A percentile compares a stretch with the other conserved stretches of the same genome.
Evolutionary conservation across 768 basidiomycete genomes (phyloP).

Genomic region (Serendipita sp.): DNA sequence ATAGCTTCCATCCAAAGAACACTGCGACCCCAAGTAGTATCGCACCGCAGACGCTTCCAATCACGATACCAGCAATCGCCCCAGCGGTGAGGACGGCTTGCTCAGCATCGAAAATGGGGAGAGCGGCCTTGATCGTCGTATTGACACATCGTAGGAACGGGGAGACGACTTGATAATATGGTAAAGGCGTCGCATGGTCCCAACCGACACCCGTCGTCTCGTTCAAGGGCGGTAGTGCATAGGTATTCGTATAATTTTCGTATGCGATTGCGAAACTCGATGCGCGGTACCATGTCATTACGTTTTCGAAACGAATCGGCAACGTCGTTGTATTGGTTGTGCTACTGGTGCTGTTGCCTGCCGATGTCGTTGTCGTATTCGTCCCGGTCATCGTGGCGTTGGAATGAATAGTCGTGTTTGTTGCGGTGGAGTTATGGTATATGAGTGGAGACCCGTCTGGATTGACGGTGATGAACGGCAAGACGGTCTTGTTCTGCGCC

Average conservation of each 20-base stretch:
- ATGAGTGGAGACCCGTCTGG: not conserved
- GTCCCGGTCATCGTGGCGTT: not conserved
- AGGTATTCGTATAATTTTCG: slow-evolving; percentile 9
- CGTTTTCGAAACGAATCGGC: slow-evolving; percentile 6
- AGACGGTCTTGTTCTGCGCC: not conserved
- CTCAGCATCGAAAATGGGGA: slow-evolving; percentile 33
- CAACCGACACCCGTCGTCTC: not conserved
- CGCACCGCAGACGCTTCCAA: not conserved
- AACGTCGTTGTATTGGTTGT: not conserved
- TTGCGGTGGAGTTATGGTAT: not conserved
- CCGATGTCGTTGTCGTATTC: too few relatives aligned
- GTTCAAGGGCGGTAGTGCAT: not conserved
- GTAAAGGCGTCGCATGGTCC: not conserved
- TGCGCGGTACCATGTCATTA: slow-evolving; percentile 10
- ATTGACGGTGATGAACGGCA: not conserved
- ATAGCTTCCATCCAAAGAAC: not conserved
- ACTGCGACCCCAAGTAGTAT: not conserved
- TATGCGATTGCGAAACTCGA: slow-evolving; percentile 6
- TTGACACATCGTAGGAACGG: slow-evolving; percentile 43
- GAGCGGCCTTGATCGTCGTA: slow-evolving; percentile 39
- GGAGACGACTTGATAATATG: slow-evolving; percentile 15
- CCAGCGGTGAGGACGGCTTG: slow-evolving; percentile 5
- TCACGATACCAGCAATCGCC: not conserved
- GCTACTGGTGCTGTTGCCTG: too few relatives aligned
- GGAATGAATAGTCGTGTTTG: not conserved